These are phyloP conservation scores for Ogataea parapolymorpha DNA, from an alignment of 805 yeast genomes.

Conservation along the genomic window DNA sequence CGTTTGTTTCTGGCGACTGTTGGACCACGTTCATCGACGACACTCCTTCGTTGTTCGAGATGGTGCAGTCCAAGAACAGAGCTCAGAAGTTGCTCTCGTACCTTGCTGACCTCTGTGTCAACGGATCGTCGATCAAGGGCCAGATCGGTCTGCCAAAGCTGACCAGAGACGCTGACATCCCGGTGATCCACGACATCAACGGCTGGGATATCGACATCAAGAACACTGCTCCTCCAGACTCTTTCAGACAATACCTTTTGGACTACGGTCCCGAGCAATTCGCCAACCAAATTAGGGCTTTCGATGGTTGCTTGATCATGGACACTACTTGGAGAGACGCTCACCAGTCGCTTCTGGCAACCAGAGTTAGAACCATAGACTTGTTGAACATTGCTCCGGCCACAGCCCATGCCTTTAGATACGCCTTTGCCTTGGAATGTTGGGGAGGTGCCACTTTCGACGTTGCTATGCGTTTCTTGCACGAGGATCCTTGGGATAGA, in stretches of 20 bases:
- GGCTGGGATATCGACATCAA: conserved; percentile 58
- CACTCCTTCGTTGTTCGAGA: conserved; percentile 91
- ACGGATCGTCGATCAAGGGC: conserved; percentile 94
- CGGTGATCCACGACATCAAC: conserved; percentile 59
- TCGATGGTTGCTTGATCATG: conserved; percentile 87
- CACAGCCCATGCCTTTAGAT: conserved; percentile 84
- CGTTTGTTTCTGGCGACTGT: conserved; percentile 80
- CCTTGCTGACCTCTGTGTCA: conserved; percentile 90
- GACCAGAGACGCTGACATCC: conserved; percentile 69
- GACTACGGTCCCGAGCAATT: conserved; percentile 86
- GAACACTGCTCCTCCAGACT: conserved; percentile 54
- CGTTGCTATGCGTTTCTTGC: conserved; percentile 96
- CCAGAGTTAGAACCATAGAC: conserved; percentile 95
- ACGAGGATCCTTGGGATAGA: conserved; percentile 99
- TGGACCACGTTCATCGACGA: conserved; percentile 99
- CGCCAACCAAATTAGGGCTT: conserved; percentile 80
- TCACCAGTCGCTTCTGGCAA: conserved; percentile 95
- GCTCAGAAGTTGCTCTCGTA: conserved; percentile 91
- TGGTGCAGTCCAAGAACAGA: conserved; percentile 93
- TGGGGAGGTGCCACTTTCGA: conserved; percentile 99
- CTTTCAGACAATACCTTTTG: conserved; percentile 89
- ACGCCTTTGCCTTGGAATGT: conserved; percentile 95
- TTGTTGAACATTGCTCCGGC: conserved; percentile 88
- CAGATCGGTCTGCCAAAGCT: conserved; percentile 92
- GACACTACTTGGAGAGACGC: conserved; percentile 99